These are phyloP conservation scores for Saksenaea vasiformis DNA, from an alignment of 371 early-diverging fungal genomes.

Conservation along the genomic window DNA sequence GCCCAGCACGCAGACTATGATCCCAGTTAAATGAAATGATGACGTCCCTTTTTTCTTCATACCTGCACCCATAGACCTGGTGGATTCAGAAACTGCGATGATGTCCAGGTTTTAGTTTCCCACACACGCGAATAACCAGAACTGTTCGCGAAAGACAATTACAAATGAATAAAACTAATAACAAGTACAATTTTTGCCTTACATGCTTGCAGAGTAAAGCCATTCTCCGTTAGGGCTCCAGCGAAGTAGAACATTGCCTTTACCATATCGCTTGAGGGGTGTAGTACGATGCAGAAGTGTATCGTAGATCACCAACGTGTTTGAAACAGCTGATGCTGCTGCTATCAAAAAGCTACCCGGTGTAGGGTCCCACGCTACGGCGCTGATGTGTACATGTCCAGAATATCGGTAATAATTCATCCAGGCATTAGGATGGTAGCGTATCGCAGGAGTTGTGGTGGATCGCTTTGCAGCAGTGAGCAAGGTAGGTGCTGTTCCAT, in stretches of 20 bases:
- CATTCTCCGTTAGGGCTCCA: conserved; percentile 52
- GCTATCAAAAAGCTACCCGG: conserved; percentile 45
- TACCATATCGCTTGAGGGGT: conserved; percentile 38
- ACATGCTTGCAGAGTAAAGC: conserved; percentile 41
- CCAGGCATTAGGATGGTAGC: conserved; percentile 17
- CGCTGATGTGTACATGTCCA: conserved; percentile 30
- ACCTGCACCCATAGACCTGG: conserved; percentile 48
- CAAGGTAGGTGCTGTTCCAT: neutral
- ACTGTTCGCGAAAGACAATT: conserved; percentile 8
- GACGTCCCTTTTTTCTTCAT: neutral
- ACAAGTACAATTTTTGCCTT: conserved; percentile 11
- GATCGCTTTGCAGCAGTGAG: neutral
- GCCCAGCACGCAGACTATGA: conserved; percentile 48
- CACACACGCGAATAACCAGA: conserved; percentile 40
- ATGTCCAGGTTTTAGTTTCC: conserved; percentile 44
- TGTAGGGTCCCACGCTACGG: conserved; percentile 52
- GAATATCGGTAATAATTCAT: conserved; percentile 35
- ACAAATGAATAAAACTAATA: neutral
- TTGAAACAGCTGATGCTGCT: conserved; percentile 24
- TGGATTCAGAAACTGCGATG: conserved; percentile 29
- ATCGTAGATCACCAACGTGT: conserved; percentile 39
- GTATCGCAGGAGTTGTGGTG: neutral
- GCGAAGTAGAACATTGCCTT: conserved; percentile 34
- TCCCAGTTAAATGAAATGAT: neutral
- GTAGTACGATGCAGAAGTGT: conserved; percentile 24